Evolutionary conservation across 2,329 filamentous ascomycete genomes (phyloP), one percentile per base, ranked within the genome.

Genomic region (Penicillium sp.): DNA sequence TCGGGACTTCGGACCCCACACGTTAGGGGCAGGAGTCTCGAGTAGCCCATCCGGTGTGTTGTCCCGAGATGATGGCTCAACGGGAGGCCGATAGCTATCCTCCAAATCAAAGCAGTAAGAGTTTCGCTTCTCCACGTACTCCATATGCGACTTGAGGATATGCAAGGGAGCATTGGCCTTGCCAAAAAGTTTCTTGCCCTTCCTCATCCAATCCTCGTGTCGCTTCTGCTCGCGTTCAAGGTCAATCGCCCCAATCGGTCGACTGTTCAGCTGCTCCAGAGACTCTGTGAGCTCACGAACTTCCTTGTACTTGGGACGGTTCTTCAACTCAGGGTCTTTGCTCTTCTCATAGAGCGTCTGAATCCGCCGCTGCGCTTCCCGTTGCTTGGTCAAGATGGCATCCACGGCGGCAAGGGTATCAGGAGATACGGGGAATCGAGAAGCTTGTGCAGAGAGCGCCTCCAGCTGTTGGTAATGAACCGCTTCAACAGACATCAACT

Each of bases 201-300:
- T 92, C 35, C 95, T 87, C 94, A 99, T 99, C 95, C 95, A 99
- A 75, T 99, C 95, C 74, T 99, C 95, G 68, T 98, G 95, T 7
- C 92, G 88, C 73, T 95, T 96, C 66, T 95, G 90, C 75, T 98
- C 93, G 65, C 92, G 93, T 73, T 99, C 95, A 4, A 99, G 85
- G 70, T 99, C 95, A 37, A 96, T 85, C 0, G 94, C 96, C 2
- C 95, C 95, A 43, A 86, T 86, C 0, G 95, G 95, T 73, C 97
- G 97, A 65, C 92, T 96, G 70, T 97, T 96, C 10, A 98, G 84
- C 56, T 95, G 92, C 60, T 92, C 90, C 13, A 99, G 80, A 62
- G 89, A 89, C 71, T 93, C 92, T 81, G 95, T 92, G 10, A 97
- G 88, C 48, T 96, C 92, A 3, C 90, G 87, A n/a, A 97, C 92